Conservation (phyloP, 208 protist species). For the Leishmania braziliensis region DNA sequence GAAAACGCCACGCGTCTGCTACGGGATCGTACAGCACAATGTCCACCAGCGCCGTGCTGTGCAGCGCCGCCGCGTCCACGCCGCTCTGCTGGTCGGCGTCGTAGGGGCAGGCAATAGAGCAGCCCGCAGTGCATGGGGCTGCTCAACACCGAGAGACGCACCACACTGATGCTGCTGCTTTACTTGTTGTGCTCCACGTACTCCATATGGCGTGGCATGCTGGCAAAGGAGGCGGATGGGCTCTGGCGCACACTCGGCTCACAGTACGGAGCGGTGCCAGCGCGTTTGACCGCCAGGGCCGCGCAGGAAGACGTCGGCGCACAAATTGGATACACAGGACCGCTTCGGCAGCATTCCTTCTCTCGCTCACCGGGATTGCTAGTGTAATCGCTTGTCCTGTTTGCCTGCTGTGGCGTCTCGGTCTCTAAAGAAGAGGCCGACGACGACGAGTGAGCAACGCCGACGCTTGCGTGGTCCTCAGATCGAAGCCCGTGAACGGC, state of each 20-base stretch:
- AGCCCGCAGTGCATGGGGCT: too few relatives aligned
- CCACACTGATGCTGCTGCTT: not conserved
- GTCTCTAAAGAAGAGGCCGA: not conserved
- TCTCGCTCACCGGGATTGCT: not conserved
- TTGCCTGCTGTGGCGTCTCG: not conserved
- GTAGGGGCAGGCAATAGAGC: slow-evolving; percentile 13
- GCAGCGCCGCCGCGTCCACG: slow-evolving; percentile 43
- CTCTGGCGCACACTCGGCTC: not conserved
- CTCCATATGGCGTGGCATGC: slow-evolving; percentile 16
- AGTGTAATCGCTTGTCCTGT: not conserved
- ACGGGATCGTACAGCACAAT: slow-evolving; percentile 84
- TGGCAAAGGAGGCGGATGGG: not conserved
- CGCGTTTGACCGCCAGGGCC: not conserved
- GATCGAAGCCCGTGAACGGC: slow-evolving; percentile 14
- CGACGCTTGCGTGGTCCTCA: not conserved
- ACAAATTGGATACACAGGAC: not conserved
- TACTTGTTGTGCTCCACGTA: slow-evolving; percentile 17
- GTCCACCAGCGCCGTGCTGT: slow-evolving; percentile 51
- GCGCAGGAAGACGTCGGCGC: not conserved
- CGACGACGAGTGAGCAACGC: not conserved
- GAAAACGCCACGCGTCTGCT: slow-evolving; percentile 74
- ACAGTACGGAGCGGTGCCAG: not conserved
- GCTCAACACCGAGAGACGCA: not conserved
- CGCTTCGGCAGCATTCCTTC: not conserved
- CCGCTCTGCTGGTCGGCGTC: slow-evolving; percentile 45